These are phyloP conservation scores for Solanum ossicruentum DNA, from an alignment of 257 asterid species.

Conservation along the genomic window DNA sequence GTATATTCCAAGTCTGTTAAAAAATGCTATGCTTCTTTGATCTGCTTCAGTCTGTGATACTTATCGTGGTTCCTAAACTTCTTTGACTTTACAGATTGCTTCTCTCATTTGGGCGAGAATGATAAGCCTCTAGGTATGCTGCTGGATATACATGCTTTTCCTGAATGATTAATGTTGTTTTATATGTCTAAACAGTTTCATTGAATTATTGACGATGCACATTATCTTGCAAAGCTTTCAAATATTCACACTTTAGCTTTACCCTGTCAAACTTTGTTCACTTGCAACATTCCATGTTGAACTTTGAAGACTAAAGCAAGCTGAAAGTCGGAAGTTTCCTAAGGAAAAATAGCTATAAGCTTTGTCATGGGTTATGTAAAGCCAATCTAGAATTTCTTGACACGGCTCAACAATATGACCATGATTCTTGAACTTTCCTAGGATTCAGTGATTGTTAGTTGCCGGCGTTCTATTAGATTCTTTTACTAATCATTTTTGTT, in stretches of 20 bases:
- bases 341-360: background rate
- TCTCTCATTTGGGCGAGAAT: slow-evolving; percentile 45
- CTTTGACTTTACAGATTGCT: slow-evolving; percentile 54
- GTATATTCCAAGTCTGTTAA: background rate
- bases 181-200: background rate
- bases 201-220: background rate
- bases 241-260: background rate
- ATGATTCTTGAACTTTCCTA: background rate
- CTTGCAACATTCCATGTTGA: background rate
- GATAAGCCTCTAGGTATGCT: slow-evolving; percentile 31
- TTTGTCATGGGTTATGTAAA: background rate
- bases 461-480: background rate
- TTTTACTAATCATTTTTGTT: background rate
- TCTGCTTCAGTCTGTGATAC: background rate
- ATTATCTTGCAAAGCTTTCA: background rate
- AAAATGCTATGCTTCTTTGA: background rate
- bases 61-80: background rate
- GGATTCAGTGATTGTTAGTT: background rate
- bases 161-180: background rate
- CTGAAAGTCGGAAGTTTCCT: background rate
- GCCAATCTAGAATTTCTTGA: background rate
- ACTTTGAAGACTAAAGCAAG: background rate
- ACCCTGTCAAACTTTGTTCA: background rate
- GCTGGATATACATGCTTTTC: slow-evolving; percentile 2
- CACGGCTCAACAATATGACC: background rate